Evolutionary conservation across 129 eudicot genomes (phyloP).

Genomic region (Flaveria linearis): DNA sequence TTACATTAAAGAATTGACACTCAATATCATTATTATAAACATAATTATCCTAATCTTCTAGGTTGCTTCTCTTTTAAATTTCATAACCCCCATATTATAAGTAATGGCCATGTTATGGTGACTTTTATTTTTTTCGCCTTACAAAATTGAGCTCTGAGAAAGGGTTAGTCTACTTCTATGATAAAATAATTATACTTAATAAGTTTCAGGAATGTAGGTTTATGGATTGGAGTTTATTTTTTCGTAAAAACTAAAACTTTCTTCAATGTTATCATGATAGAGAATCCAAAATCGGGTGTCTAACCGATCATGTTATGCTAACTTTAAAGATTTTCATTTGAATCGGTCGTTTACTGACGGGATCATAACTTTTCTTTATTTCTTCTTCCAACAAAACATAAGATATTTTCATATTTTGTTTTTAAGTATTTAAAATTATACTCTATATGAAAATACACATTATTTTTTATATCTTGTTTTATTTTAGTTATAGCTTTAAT

Average conservation of each 20-base stretch:
- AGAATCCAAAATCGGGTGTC: no score
- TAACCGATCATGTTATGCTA: no score
- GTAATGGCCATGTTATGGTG: not conserved
- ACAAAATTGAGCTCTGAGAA: not conserved
- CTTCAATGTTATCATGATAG: no score
- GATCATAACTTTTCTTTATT: no score
- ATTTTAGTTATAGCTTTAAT: no score
- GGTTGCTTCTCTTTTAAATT: not conserved
- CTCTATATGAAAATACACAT: no score
- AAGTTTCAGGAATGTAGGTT: not conserved
- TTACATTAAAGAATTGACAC: slow-evolving; percentile 21
- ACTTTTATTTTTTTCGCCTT: not conserved
- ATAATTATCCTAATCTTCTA: slow-evolving; percentile 29
- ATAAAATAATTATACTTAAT: not conserved
- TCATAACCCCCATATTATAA: not conserved
- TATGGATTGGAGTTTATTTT: not conserved
- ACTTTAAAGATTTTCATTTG: no score
- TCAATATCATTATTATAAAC: slow-evolving; percentile 28
- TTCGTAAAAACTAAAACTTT: not conserved
- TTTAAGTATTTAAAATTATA: no score
- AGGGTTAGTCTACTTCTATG: not conserved
- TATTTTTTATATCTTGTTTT: no score
- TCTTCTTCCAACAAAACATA: no score
- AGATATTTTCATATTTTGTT: no score
- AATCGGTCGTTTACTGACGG: no score